phyloP scores from a whole-genome alignment of 2,329 filamentous ascomycete species.

The Botrytis pseudocinerea region DNA sequence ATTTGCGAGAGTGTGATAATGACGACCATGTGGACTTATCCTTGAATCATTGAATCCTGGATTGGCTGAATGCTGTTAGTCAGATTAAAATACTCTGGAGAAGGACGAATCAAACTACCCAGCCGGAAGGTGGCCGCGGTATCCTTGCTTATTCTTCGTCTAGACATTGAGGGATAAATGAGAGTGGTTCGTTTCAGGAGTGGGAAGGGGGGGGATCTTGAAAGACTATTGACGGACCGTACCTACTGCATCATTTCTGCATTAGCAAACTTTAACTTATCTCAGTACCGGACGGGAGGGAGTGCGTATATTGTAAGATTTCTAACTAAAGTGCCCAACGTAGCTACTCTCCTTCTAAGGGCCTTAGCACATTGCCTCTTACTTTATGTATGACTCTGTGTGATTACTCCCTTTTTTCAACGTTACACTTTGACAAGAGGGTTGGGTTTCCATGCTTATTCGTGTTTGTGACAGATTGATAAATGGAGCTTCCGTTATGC shows the following conservation, averaged over 20 bases:
- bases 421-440: conserved; percentile 1
- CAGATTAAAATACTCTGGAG: background rate
- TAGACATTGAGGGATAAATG: background rate
- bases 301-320: background rate
- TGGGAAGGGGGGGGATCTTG: conserved; percentile 1
- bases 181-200: conserved; percentile 2
- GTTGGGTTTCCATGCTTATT: background rate
- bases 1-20: background rate
- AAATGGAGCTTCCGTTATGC: background rate
- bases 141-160: background rate
- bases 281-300: background rate
- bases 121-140: background rate
- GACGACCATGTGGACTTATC: background rate
- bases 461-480: background rate
- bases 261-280: background rate
- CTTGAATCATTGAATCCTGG: background rate
- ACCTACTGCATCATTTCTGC: conserved; percentile 2
- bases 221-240: background rate
- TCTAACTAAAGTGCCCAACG: background rate
- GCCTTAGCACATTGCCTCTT: background rate
- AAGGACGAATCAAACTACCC: background rate
- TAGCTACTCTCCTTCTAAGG: background rate
- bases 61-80: background rate
- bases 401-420: background rate
- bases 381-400: background rate